A percentile compares a stretch with the other conserved stretches of the same genome.
Evolutionary conservation across 2,329 filamentous ascomycete genomes (phyloP).

Genomic region (Colletotrichum limetticola): DNA sequence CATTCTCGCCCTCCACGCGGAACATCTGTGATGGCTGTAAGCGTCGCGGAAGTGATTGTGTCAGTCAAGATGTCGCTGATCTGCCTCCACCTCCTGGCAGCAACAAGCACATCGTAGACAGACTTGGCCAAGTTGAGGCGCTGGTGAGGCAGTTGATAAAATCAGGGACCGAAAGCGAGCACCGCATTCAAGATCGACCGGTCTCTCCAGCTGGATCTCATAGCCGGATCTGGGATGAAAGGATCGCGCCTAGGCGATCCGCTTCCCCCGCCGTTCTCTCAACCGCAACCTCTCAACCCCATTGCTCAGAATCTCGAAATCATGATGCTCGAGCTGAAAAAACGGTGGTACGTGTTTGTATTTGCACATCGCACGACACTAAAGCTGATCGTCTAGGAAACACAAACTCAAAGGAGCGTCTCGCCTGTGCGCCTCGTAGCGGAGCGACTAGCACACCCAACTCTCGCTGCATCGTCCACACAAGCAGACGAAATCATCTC

Average conservation of each 20-base stretch:
- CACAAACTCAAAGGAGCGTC: background rate
- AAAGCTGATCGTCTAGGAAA: background rate
- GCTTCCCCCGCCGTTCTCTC: background rate
- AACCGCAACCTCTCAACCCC: background rate
- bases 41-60: conserved; percentile 53
- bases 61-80: conserved; percentile 54
- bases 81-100: conserved; percentile 40
- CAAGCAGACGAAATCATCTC: background rate
- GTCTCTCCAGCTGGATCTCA: background rate
- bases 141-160: conserved; percentile 44
- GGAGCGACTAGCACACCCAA: background rate
- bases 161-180: background rate
- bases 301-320: background rate
- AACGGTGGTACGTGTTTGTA: background rate
- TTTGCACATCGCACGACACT: background rate
- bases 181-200: background rate
- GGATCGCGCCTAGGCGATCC: background rate
- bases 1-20: background rate
- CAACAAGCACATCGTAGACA: conserved; percentile 43
- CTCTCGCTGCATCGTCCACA: background rate
- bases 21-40: conserved; percentile 46
- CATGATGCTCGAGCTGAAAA: background rate
- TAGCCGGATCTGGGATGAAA: background rate
- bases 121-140: conserved; percentile 49
- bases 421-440: background rate